Evolutionary conservation across 768 basidiomycete species (phyloP).

Genomic region (Boletellus ananas): DNA sequence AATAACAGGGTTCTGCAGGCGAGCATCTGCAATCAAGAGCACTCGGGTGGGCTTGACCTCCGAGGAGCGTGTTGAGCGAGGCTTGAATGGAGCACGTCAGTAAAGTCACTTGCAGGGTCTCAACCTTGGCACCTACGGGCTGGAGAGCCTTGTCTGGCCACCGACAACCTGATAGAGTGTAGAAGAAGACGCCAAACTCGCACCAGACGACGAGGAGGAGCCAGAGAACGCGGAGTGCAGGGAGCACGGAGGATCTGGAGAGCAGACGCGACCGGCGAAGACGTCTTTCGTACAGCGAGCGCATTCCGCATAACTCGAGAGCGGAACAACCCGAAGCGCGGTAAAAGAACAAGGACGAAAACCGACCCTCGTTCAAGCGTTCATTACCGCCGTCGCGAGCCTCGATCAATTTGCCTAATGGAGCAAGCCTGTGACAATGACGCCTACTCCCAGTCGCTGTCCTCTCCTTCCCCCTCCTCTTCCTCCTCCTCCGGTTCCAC

Average conservation of each 20-base stretch:
- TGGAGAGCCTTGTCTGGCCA: conserved; percentile 49
- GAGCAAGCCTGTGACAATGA: background rate
- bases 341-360: background rate
- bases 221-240: conserved; percentile 50
- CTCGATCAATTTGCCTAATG: conserved; percentile 11
- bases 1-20: conserved; percentile 43
- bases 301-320: conserved; percentile 26
- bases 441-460: conserved; percentile 62
- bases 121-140: conserved; percentile 20
- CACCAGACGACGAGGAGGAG: conserved; percentile 59
- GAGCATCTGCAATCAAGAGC: conserved; percentile 67
- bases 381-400: conserved; percentile 14
- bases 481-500: conserved; percentile 33
- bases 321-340: background rate
- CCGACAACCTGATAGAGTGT: conserved; percentile 52
- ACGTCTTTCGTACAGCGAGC: conserved; percentile 28
- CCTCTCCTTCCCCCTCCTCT: conserved; percentile 5
- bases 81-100: conserved; percentile 11
- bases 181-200: conserved; percentile 58
- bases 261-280: conserved; percentile 20
- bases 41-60: conserved; percentile 45
- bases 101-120: background rate
- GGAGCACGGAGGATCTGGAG: conserved; percentile 33
- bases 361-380: background rate
- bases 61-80: conserved; percentile 1